These are phyloP conservation scores for Setomelanomma holmii DNA, from an alignment of 2,329 filamentous ascomycete genomes.

Conservation along the genomic window DNA sequence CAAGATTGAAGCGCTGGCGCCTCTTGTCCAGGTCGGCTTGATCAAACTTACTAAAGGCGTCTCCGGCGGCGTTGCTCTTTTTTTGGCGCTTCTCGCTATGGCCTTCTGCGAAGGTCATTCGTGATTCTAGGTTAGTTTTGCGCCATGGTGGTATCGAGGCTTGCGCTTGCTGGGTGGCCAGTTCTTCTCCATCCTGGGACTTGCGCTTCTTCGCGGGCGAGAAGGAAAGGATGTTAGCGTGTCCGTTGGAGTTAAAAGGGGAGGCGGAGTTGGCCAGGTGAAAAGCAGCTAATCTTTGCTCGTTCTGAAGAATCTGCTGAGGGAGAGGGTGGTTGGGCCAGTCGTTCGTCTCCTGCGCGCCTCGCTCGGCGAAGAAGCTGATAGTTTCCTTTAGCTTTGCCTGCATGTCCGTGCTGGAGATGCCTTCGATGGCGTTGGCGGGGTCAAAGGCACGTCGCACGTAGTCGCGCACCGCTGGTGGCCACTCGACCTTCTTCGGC, in stretches of 20 bases:
- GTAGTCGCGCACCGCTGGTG: slow-evolving; percentile 81
- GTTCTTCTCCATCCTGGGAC: slow-evolving; percentile 65
- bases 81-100: slow-evolving; percentile 56
- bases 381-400: slow-evolving; percentile 85
- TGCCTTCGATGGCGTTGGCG: slow-evolving; percentile 62
- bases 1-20: slow-evolving; percentile 80
- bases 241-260: slow-evolving; percentile 21
- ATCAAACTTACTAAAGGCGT: slow-evolving; percentile 84
- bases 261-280: slow-evolving; percentile 34
- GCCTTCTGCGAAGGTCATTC: slow-evolving; percentile 68
- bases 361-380: slow-evolving; percentile 76
- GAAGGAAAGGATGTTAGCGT: slow-evolving; percentile 40
- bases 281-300: slow-evolving; percentile 51
- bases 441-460: slow-evolving; percentile 87
- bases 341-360: slow-evolving; percentile 75
- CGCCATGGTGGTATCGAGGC: slow-evolving; percentile 72
- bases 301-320: slow-evolving; percentile 79
- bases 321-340: slow-evolving; percentile 87
- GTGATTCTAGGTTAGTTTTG: slow-evolving; percentile 75
- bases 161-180: slow-evolving; percentile 59
- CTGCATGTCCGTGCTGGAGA: slow-evolving; percentile 73
- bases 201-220: slow-evolving; percentile 83
- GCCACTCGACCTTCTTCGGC: slow-evolving; percentile 75
- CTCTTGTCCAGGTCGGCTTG: slow-evolving; percentile 86
- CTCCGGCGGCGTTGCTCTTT: slow-evolving; percentile 54